Evolutionary conservation across 176 grass and related monocot species (phyloP), one percentile per base, ranked within the genome.

Genomic region (Pharus latifolius): DNA sequence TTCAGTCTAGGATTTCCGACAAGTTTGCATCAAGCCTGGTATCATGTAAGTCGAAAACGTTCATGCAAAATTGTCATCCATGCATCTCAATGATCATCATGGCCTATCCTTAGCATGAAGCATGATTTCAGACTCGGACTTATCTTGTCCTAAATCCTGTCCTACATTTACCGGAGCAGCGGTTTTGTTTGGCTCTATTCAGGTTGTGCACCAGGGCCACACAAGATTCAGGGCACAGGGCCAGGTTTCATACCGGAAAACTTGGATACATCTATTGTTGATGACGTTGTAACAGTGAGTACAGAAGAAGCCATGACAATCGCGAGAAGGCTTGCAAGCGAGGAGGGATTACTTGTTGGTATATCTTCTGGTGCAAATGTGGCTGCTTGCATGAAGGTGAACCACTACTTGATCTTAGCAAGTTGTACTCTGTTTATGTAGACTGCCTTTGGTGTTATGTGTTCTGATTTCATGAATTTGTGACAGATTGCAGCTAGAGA

Each of bases 351-450:
- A 44, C 89, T 88, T 54, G 85, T 88, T n/a, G 89, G 82, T 11
- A 92, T 92, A 66, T 88, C 89, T 53, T 92, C 89, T 10, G 85
- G 89, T 43, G 89, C 85, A 34, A 84, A 81, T 57, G 66, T 88
- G 24, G 78, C 89, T 63, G 85, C 85, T 50, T 85, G 84, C 24
- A 44, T 85, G 27, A 85, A 88, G 85, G 89, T 85, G 28, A 10
- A 29, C 4, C 41, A 34, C 51, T 77, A n/a, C n/a, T n/a, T n/a
- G 17, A 51, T 75, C 38, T n/a, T 25, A 18, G 31, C 6, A 41
- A 17, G 24, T 20, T 31, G 9, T 42, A 16, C 6, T 0, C 7
- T 34, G 1, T 13, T 34, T 19, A 6, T 33, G 15, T 13, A 10
- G 11, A 30, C 14, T 30, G 3, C 35, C 3, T 42, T 38, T 19